Conservation (phyloP, 768 basidiomycete species). For the Thelephora ganbajun region DNA sequence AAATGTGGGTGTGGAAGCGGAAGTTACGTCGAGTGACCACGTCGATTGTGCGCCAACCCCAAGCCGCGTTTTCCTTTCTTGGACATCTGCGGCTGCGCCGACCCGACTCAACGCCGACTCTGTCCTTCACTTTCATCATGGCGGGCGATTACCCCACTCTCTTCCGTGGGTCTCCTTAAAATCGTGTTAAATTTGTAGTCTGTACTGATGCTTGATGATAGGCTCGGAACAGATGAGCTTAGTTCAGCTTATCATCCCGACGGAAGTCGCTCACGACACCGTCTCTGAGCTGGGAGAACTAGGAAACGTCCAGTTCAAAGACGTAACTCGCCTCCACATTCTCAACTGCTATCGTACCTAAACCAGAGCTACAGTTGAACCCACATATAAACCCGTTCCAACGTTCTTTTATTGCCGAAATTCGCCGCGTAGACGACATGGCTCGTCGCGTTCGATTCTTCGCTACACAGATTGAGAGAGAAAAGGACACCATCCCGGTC, state of each 20-base stretch:
- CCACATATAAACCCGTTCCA: conserved; percentile 94
- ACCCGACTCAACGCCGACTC: too few species aligned
- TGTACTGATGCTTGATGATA: conserved; percentile 16
- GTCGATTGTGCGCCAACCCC: too few species aligned
- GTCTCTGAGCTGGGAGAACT: conserved; percentile 92
- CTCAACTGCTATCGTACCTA: background rate
- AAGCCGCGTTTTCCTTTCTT: too few species aligned
- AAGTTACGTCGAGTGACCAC: too few species aligned
- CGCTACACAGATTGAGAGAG: conserved; percentile 68
- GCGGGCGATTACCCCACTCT: conserved; percentile 71
- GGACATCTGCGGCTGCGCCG: too few species aligned
- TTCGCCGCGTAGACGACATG: conserved; percentile 93
- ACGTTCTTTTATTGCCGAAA: conserved; percentile 93
- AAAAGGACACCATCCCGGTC: conserved; percentile 69
- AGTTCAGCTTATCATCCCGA: conserved; percentile 92
- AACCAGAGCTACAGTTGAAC: conserved; percentile 50
- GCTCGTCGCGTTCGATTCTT: conserved; percentile 91
- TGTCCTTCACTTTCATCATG: conserved; percentile 25
- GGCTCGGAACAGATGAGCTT: conserved; percentile 98
- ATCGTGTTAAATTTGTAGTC: conserved; percentile 2
- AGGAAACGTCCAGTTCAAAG: conserved; percentile 94
- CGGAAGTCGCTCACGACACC: conserved; percentile 95
- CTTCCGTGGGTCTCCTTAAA: conserved; percentile 48
- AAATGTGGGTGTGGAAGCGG: too few species aligned
- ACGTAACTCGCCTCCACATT: conserved; percentile 38